These are phyloP conservation scores for Erodium trifolium DNA, from an alignment of 441 rosid species.

Conservation along the genomic window DNA sequence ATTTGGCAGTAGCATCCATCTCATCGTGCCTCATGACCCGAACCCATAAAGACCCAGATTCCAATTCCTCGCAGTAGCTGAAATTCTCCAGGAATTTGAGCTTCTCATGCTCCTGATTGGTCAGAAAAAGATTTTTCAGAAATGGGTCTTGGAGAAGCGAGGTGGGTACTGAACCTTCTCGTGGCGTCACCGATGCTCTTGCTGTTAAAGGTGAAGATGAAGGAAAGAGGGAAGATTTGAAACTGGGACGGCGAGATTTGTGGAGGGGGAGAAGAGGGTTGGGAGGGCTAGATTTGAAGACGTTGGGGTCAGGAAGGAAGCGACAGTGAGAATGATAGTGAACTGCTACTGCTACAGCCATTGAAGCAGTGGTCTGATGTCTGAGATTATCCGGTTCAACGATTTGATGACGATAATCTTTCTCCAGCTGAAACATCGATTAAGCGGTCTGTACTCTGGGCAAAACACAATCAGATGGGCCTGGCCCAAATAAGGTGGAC, in stretches of 20 bases:
- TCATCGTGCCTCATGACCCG: slow-evolving; percentile 62
- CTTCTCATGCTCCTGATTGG: slow-evolving; percentile 62
- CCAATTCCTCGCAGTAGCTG: slow-evolving; percentile 40
- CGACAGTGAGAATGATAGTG: too few species aligned
- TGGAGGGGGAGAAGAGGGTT: slow-evolving; percentile 19
- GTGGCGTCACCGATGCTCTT: neutral
- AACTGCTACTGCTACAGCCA: too few species aligned
- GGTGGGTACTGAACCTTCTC: slow-evolving; percentile 23
- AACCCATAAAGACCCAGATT: slow-evolving; percentile 55
- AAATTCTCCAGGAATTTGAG: slow-evolving; percentile 59
- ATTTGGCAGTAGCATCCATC: slow-evolving; percentile 40
- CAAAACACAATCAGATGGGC: too few species aligned
- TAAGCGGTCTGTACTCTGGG: too few species aligned
- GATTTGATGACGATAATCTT: too few species aligned
- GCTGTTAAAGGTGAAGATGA: slow-evolving; percentile 27
- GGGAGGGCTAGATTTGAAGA: slow-evolving; percentile 22
- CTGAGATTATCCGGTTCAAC: too few species aligned
- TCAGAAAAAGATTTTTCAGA: slow-evolving; percentile 31
- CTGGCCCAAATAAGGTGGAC: too few species aligned
- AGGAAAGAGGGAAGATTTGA: slow-evolving; percentile 33
- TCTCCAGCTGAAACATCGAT: too few species aligned
- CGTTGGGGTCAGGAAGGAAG: slow-evolving; percentile 17
- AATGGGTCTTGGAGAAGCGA: slow-evolving; percentile 41
- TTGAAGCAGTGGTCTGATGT: too few species aligned
- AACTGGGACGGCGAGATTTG: slow-evolving; percentile 20